Percentiles rank a stretch among this genome's conserved stretches.
These are phyloP conservation scores for Gymnopilus junonius DNA, from an alignment of 768 basidiomycete species.

Conservation along the genomic window DNA sequence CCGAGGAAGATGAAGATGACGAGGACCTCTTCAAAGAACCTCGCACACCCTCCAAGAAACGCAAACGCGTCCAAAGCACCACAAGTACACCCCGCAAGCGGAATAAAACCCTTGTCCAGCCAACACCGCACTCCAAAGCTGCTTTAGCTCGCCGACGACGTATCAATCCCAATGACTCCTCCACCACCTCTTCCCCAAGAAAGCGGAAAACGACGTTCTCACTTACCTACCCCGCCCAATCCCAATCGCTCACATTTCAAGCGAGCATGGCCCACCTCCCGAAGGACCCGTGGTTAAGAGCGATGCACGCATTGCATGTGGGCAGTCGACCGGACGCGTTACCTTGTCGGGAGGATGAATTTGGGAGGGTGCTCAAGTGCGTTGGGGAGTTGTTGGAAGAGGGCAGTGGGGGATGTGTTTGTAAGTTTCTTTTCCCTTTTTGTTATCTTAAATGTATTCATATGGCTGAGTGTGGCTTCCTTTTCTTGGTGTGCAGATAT, in stretches of 20 bases:
- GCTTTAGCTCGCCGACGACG: constrained; percentile 52
- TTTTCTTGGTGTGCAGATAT: constrained; percentile 63
- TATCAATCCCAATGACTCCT: too few species aligned
- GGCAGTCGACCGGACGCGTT: constrained; percentile 88
- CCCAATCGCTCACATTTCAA: constrained; percentile 38
- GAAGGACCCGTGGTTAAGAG: constrained; percentile 80
- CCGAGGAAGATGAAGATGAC: constrained; percentile 30
- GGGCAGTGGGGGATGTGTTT: constrained; percentile 95
- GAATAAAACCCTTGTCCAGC: constrained; percentile 51
- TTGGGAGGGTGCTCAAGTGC: constrained; percentile 69
- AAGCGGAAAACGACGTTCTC: constrained; percentile 31
- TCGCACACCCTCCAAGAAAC: constrained; percentile 60
- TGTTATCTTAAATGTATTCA: too few species aligned
- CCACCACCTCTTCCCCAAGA: constrained; percentile 27
- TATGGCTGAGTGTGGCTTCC: neutral
- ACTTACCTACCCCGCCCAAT: constrained; percentile 33
- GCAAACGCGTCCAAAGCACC: constrained; percentile 50
- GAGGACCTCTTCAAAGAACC: constrained; percentile 32
- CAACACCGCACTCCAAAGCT: constrained; percentile 80
- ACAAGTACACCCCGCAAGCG: constrained; percentile 25
- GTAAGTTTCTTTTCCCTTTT: constrained; percentile 53
- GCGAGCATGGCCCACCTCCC: constrained; percentile 58
- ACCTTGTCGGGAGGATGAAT: constrained; percentile 90
- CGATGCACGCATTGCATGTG: constrained; percentile 92
- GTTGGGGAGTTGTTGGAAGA: constrained; percentile 89